Evolutionary conservation across 1,284 basidiomycete genomes (phyloP).

Genomic region (Ustilago sp.): DNA sequence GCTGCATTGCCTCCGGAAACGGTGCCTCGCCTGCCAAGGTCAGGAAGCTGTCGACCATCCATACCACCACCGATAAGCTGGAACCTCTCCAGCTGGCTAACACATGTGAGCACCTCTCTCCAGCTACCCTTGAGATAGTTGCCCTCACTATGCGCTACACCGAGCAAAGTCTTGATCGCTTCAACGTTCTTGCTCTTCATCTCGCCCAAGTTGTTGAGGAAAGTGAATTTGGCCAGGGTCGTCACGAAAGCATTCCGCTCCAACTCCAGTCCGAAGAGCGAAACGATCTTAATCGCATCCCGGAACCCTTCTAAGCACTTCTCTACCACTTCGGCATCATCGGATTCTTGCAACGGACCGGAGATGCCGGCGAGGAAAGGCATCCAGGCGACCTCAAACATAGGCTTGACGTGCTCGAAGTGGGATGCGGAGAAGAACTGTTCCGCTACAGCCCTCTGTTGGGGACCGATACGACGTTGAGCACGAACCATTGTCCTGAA

Average conservation of each 20-base stretch:
- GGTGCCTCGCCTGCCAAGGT: slow-evolving; percentile 76
- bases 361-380: slow-evolving; percentile 68
- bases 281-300: slow-evolving; percentile 68
- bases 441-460: slow-evolving; percentile 65
- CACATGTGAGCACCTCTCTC: slow-evolving; percentile 68
- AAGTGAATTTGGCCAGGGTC: slow-evolving; percentile 69
- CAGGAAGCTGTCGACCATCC: slow-evolving; percentile 77
- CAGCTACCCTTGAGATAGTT: slow-evolving; percentile 68
- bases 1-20: slow-evolving; percentile 15
- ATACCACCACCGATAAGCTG: slow-evolving; percentile 69
- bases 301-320: slow-evolving; percentile 66
- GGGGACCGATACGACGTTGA: slow-evolving; percentile 62
- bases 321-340: slow-evolving; percentile 64
- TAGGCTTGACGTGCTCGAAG: slow-evolving; percentile 69
- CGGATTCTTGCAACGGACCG: slow-evolving; percentile 67
- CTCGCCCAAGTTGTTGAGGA: slow-evolving; percentile 69
- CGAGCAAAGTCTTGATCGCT: slow-evolving; percentile 69
- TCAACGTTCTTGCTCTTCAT: slow-evolving; percentile 69
- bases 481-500: slow-evolving; percentile 69
- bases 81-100: slow-evolving; percentile 69
- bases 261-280: slow-evolving; percentile 67
- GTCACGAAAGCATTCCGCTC: slow-evolving; percentile 69
- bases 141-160: slow-evolving; percentile 68
- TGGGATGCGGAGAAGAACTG: slow-evolving; percentile 69
- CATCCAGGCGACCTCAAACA: slow-evolving; percentile 70